A percentile compares a stretch with the other conserved stretches of the same genome.
Conservation (phyloP, 345 rosid species). For the Bruguiera parviflora region DNA sequence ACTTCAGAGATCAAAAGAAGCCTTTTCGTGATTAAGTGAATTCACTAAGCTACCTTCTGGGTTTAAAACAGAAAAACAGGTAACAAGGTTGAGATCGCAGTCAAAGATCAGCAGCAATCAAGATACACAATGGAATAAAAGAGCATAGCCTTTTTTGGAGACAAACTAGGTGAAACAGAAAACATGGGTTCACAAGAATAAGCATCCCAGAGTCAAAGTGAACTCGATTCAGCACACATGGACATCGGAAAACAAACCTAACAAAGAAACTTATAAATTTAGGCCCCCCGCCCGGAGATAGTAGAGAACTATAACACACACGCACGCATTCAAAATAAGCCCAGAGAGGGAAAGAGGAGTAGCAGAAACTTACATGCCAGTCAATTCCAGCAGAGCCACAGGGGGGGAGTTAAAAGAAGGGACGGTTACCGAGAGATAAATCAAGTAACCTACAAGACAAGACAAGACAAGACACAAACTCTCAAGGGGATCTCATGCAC, state of each 20-base stretch:
- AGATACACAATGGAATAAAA: too few species aligned
- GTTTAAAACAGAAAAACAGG: too few species aligned
- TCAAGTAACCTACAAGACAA: not conserved
- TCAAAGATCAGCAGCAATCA: too few species aligned
- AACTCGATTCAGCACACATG: too few species aligned
- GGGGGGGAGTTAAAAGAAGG: conserved; percentile 22
- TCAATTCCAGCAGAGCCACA: conserved; percentile 26
- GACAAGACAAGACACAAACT: not conserved
- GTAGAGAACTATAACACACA: not conserved
- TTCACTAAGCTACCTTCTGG: too few species aligned
- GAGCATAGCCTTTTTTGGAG: too few species aligned
- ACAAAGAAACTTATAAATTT: not conserved
- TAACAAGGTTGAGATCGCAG: too few species aligned
- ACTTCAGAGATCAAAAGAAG: too few species aligned
- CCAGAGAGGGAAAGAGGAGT: not conserved
- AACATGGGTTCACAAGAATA: too few species aligned
- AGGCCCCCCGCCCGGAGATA: not conserved
- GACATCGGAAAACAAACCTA: conserved; percentile 1
- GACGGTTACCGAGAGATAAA: conserved; percentile 24
- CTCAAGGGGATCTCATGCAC: conserved; percentile 12
- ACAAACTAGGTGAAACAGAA: too few species aligned
- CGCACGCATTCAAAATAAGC: not conserved
- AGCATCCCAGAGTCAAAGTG: too few species aligned
- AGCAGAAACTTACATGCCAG: conserved; percentile 21
- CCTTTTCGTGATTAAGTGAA: too few species aligned